Evolutionary conservation across 225 moss, liverwort and hornwort genomes (phyloP).

Genomic region (Pleurozium schreberi): DNA sequence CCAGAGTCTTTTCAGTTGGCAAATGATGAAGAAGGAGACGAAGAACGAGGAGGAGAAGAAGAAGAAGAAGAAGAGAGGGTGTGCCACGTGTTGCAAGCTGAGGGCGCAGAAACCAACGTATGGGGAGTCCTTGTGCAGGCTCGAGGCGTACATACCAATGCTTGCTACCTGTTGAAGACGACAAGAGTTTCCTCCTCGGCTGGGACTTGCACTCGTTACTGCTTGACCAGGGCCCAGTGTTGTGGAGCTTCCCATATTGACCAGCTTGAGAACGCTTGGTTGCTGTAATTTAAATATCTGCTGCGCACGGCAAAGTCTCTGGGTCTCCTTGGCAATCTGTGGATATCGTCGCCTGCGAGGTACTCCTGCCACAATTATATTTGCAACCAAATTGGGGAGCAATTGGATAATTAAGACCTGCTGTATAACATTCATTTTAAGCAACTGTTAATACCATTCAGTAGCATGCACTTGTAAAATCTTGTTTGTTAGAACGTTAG

Average conservation of each 20-base stretch:
- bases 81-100: not conserved
- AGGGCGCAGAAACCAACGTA: constrained; percentile 23
- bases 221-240: constrained; percentile 49
- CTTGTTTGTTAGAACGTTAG: not conserved
- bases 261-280: constrained; percentile 51
- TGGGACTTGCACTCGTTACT: constrained; percentile 45
- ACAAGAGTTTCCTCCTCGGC: constrained; percentile 28
- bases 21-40: not conserved
- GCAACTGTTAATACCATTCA: not conserved
- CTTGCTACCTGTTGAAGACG: constrained; percentile 67
- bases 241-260: constrained; percentile 40
- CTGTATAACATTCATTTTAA: not conserved
- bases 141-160: constrained; percentile 25
- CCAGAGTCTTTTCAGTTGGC: not conserved
- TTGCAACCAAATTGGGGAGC: not conserved
- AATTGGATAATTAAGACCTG: not conserved
- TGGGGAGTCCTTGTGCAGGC: constrained; percentile 87
- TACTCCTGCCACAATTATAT: not conserved
- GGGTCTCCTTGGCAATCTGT: not conserved
- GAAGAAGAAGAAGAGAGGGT: not conserved
- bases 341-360: not conserved
- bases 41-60: not conserved
- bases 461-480: not conserved
- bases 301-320: not conserved
- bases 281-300: constrained; percentile 9